A percentile compares a stretch with the other conserved stretches of the same genome.
These are phyloP conservation scores for Arachis monticola DNA, from an alignment of 331 rosid genomes.

Conservation along the genomic window DNA sequence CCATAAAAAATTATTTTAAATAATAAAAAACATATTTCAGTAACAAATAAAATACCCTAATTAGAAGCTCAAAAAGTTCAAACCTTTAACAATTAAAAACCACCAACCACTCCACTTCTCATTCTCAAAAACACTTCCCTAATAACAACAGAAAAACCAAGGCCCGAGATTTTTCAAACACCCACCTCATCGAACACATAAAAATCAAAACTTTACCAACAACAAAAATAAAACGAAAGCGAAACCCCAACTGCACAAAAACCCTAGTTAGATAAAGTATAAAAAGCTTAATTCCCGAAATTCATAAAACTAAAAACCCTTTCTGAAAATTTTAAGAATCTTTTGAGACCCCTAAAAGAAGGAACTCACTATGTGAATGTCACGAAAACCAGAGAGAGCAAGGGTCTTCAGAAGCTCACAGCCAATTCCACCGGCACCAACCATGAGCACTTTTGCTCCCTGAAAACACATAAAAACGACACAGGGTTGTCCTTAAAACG, in stretches of 20 bases:
- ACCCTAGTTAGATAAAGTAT: slow-evolving; percentile 34
- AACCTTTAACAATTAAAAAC: background rate
- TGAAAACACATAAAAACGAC: slow-evolving; percentile 42
- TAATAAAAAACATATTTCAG: background rate
- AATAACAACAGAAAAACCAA: slow-evolving; percentile 12
- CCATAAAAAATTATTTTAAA: background rate
- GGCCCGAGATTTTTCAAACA: slow-evolving; percentile 17
- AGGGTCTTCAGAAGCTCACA: slow-evolving; percentile 97
- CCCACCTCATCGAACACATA: slow-evolving; percentile 20
- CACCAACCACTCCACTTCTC: slow-evolving; percentile 27
- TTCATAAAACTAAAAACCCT: background rate
- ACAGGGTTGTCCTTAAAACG: slow-evolving; percentile 15
- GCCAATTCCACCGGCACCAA: slow-evolving; percentile 99
- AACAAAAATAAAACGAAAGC: background rate
- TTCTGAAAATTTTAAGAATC: background rate
- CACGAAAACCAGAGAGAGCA: slow-evolving; percentile 93
- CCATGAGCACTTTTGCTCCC: slow-evolving; percentile 97
- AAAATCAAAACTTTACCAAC: background rate
- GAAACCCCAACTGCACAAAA: slow-evolving; percentile 27
- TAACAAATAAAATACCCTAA: slow-evolving; percentile 16
- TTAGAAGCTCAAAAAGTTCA: background rate
- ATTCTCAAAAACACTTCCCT: slow-evolving; percentile 26
- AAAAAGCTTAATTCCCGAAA: background rate
- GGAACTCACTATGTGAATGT: slow-evolving; percentile 83
- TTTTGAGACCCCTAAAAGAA: background rate